Evolutionary conservation across 2,329 filamentous ascomycete species (phyloP).

Genomic region (Cercospora zeae-maydis): DNA sequence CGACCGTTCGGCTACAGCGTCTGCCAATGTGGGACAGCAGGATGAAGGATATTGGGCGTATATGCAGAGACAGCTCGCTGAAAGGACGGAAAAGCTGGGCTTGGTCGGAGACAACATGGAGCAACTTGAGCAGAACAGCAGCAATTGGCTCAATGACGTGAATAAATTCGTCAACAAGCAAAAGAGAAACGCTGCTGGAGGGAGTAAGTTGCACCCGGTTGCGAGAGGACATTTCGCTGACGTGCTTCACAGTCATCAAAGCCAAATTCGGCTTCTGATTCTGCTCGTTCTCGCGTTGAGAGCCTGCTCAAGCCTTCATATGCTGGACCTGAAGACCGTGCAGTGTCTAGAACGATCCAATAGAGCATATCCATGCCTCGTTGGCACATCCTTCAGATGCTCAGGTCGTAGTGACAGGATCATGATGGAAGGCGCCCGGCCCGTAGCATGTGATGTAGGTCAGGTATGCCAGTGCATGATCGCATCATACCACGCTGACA

Average conservation of each 20-base stretch:
- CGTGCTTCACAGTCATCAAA: constrained; percentile 28
- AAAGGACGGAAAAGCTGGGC: constrained; percentile 82
- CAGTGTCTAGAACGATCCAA: neutral
- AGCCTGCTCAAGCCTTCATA: neutral
- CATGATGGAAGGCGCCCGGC: neutral
- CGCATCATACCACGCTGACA: neutral
- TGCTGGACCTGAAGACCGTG: neutral
- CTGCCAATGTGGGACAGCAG: constrained; percentile 25
- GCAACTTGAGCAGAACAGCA: constrained; percentile 72
- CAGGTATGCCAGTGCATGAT: neutral
- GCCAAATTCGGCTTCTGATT: constrained; percentile 31
- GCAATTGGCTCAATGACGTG: constrained; percentile 81
- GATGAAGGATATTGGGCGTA: constrained; percentile 72
- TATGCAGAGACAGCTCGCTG: constrained; percentile 80
- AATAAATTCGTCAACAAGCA: constrained; percentile 82
- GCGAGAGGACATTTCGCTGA: constrained; percentile 5
- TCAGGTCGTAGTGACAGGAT: neutral
- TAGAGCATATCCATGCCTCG: neutral
- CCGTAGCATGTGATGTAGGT: neutral
- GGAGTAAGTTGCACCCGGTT: constrained; percentile 39
- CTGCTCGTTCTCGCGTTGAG: neutral
- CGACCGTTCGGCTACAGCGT: constrained; percentile 36
- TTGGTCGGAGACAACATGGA: constrained; percentile 83
- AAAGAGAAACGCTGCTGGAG: constrained; percentile 79
- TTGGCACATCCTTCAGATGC: neutral